Evolutionary conservation across 164 flowering plant genomes (phyloP), one percentile per base, ranked within the genome.

Genomic region (Nymphaea thermarum): DNA sequence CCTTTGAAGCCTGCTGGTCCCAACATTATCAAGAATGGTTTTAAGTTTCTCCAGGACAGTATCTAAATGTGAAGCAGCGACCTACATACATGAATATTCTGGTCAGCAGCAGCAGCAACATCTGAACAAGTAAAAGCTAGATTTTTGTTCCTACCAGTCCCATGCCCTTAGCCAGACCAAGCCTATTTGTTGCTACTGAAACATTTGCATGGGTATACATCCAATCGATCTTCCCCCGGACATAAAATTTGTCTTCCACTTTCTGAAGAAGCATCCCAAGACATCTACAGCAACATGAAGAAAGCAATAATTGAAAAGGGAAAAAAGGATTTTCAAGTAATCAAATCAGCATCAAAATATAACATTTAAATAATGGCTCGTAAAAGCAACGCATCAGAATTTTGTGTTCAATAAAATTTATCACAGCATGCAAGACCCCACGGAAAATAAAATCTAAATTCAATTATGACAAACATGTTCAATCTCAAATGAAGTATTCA

Each of bases 11-110:
- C 84, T 41, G 72, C 82, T 86, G 71, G 80, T 84, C 44, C 92
- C 96, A 74, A 91, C 83, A 74, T 74, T 82, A 72, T 91, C 96
- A 61, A 94, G 82, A 79, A 94, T 90, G 47, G 72, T 80, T 75
- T 94, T 94, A 73, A 94, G 84, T 83, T 90, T 88, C 51, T 86
- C 99, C 77, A 94, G 68, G 15, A 91, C 96, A 43, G 91, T 88
- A 76, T 94, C 99, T 85, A 94, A 82, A 77, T 91, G 99, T 63
- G 98, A 88, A 67, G 98, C 93, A 41, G 99, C 95, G 79, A 94
- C 98, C 99, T 91, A 15, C n/a, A 6, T 61, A 61, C 63, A 16
- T 61, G 63, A 61, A 61, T 15, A 16, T 16, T 5, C 11, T 5
- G 41, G 25, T 61, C 6, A 61, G 41, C 6, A 61, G 6, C 41